A percentile compares a stretch with the other conserved stretches of the same genome.
These are phyloP conservation scores for Xylaria intraflava DNA, from an alignment of 495 filamentous ascomycete species.

Conservation along the genomic window DNA sequence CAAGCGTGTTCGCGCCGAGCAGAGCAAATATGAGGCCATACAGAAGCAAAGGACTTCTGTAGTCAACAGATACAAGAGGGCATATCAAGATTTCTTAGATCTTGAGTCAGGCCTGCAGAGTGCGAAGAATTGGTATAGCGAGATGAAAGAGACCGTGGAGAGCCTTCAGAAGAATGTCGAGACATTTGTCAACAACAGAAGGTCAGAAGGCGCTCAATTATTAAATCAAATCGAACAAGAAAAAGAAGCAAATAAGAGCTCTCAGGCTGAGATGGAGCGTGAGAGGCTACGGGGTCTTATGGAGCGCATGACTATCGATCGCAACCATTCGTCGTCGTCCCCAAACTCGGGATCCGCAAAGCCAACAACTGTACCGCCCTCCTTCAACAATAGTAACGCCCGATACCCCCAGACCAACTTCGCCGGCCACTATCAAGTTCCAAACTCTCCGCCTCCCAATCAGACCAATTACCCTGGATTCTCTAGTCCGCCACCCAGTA, in stretches of 20 bases:
- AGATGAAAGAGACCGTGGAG: conserved; percentile 93
- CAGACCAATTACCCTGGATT: conserved; percentile 34
- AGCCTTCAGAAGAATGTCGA: conserved; percentile 96
- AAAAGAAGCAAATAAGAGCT: conserved; percentile 57
- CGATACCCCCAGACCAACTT: conserved; percentile 45
- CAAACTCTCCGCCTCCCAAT: conserved; percentile 43
- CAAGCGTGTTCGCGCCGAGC: conserved; percentile 86
- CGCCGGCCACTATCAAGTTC: conserved; percentile 45
- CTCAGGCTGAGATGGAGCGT: conserved; percentile 77
- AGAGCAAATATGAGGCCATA: conserved; percentile 86
- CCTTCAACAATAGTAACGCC: conserved; percentile 25
- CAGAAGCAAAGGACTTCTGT: conserved; percentile 76
- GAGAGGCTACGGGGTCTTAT: conserved; percentile 82
- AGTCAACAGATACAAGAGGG: conserved; percentile 80
- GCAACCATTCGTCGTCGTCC: conserved; percentile 34
- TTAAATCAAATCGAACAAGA: conserved; percentile 81
- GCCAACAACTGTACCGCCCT: conserved; percentile 43
- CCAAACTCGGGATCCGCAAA: conserved; percentile 39
- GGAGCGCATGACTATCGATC: conserved; percentile 88
- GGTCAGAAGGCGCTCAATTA: conserved; percentile 85
- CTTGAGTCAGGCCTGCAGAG: conserved; percentile 78
- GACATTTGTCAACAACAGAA: conserved; percentile 88
- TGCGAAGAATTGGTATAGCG: conserved; percentile 85
- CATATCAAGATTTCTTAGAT: conserved; percentile 88
- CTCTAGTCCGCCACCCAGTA: conserved; percentile 22